Evolutionary conservation across 306 rosid species (phyloP), one percentile per base, ranked within the genome.

Genomic region (Castanea crenata): DNA sequence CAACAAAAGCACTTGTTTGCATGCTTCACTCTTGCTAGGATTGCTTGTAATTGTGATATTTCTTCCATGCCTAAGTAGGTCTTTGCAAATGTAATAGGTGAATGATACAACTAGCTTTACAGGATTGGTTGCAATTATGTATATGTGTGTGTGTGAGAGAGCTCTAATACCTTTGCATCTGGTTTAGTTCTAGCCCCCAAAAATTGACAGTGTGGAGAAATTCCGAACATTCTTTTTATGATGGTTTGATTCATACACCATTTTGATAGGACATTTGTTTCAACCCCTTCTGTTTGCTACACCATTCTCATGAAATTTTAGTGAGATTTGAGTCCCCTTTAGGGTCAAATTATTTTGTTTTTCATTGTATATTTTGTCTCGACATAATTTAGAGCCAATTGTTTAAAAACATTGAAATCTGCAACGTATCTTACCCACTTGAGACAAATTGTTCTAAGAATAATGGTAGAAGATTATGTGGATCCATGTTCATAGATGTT

Each of bases 331-430:
- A 11, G 71, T 20, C 41, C 81, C n/a, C 18, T 11, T 49, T 49
- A 12, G 2, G 41, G 77, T 18, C 44, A 41, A 15, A 20, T 29
- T n/a, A 19, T 71, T 67, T 58, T 59, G 31, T 20, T 71, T 76
- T 54, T 70, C 65, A 65, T 59, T 75, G 74, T 70, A 61, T 77
- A 67, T 38, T 14, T 7, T 65, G 46, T 62, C 77, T 69, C 32
- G 23, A 27, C 71, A 62, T 41, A 15, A 57, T 63, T 70, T 68
- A 41, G 52, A 71, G 61, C 52, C 34, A 49, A 41, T 54, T 72
- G 20, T 31, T 70, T 19, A 1, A 18, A n/a, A 55, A 23, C 73
- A 32, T 35, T 52, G 76, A 76, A 67, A 72, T 44, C 79, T 64
- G 10, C 55, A 65, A 57, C 32, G 20, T 9, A 19, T 57, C 34